Percentiles rank a stretch among this genome's conserved stretches.
These are phyloP conservation scores for Sisymbrium altissimum DNA, from an alignment of 345 rosid genomes.

Conservation along the genomic window DNA sequence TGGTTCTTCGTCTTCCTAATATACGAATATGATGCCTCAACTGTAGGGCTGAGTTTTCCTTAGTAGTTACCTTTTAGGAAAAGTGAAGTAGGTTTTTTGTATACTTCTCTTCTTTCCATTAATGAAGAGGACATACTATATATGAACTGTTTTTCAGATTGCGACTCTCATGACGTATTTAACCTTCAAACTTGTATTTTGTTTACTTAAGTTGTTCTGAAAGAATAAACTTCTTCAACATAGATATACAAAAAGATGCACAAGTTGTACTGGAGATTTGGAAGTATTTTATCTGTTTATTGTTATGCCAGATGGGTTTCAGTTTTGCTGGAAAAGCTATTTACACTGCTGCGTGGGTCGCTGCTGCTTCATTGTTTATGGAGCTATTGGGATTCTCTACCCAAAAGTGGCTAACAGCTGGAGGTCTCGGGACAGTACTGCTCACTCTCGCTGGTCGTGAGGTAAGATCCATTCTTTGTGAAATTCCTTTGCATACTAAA, in stretches of 20 bases:
- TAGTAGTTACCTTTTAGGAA: not conserved
- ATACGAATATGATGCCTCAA: not conserved
- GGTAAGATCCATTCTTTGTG: constrained; percentile 38
- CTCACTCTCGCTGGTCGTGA: constrained; percentile 99
- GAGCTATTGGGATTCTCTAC: constrained; percentile 93
- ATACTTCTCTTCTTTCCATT: not conserved
- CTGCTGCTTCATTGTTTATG: constrained; percentile 86
- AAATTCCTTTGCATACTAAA: constrained; percentile 15
- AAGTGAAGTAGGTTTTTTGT: not conserved
- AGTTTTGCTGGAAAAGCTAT: constrained; percentile 90
- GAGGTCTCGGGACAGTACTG: constrained; percentile 96
- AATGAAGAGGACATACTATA: not conserved
- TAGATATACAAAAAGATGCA: not conserved
- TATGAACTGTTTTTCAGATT: constrained; percentile 2
- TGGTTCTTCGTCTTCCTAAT: not conserved
- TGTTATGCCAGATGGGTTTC: constrained; percentile 75
- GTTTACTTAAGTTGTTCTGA: not conserved
- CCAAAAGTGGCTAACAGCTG: constrained; percentile 94
- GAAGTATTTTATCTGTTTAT: constrained; percentile 17
- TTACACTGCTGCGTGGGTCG: constrained; percentile 88
- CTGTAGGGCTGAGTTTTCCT: not conserved
- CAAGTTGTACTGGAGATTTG: not conserved
- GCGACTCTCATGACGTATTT: not conserved
- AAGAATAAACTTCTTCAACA: not conserved
- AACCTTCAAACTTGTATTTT: constrained; percentile 7